phyloP scores from a whole-genome alignment of 257 asterid genomes.

The Verbena officinalis region DNA sequence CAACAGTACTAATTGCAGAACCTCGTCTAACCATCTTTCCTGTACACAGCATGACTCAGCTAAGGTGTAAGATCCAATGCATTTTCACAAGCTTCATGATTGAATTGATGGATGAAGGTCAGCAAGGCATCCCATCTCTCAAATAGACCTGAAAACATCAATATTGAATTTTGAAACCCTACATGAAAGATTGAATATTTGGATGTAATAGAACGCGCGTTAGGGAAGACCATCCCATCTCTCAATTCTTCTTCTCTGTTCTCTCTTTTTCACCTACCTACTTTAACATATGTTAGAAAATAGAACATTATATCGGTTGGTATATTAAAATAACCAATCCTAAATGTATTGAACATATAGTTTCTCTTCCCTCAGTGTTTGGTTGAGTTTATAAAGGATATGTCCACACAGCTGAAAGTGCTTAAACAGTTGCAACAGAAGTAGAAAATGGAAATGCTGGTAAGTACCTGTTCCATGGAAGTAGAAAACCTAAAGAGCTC shows the following conservation, averaged over 20 bases:
- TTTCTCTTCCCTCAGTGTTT: conserved; percentile 8
- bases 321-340: too few relatives aligned
- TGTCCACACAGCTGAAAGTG: background rate
- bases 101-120: conserved; percentile 22
- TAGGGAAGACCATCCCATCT: too few relatives aligned
- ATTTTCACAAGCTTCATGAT: conserved; percentile 15
- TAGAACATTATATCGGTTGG: too few relatives aligned
- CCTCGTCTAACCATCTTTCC: conserved; percentile 20
- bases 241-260: too few relatives aligned
- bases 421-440: background rate
- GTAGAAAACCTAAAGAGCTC: conserved; percentile 36
- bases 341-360: background rate
- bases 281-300: too few relatives aligned
- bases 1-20: conserved; percentile 16
- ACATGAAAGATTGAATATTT: too few relatives aligned
- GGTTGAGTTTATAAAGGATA: background rate
- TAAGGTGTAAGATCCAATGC: background rate
- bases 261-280: too few relatives aligned
- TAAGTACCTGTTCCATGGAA: conserved; percentile 31
- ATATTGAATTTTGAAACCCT: too few relatives aligned
- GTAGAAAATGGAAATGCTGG: background rate
- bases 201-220: too few relatives aligned
- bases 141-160: conserved; percentile 16
- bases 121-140: conserved; percentile 8
- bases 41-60: conserved; percentile 16